Evolutionary conservation across 2,329 filamentous ascomycete genomes (phyloP).

Genomic region (Colletotrichum sp.): DNA sequence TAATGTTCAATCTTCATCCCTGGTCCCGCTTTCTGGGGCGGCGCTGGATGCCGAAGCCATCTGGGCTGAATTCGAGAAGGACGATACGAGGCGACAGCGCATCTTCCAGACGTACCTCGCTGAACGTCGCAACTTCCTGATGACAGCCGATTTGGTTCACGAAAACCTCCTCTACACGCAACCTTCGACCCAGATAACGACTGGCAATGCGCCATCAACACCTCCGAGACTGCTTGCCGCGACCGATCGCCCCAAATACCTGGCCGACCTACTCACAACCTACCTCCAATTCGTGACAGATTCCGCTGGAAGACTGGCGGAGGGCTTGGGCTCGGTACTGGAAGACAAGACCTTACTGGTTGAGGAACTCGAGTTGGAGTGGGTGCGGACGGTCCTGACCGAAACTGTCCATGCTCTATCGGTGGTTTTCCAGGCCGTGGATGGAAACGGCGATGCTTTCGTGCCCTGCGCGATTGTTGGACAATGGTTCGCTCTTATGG

Average conservation of each 20-base stretch:
- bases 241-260: slow-evolving; percentile 30
- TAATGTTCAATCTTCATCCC: slow-evolving; percentile 61
- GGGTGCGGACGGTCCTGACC: slow-evolving; percentile 67
- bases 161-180: slow-evolving; percentile 52
- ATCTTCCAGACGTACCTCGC: slow-evolving; percentile 74
- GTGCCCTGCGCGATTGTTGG: slow-evolving; percentile 63
- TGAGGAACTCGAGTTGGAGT: slow-evolving; percentile 62
- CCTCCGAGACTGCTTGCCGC: not conserved
- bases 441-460: slow-evolving; percentile 59
- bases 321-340: slow-evolving; percentile 55
- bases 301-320: slow-evolving; percentile 54
- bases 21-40: slow-evolving; percentile 59
- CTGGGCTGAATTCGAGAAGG: slow-evolving; percentile 64
- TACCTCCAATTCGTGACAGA: slow-evolving; percentile 53
- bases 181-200: slow-evolving; percentile 21
- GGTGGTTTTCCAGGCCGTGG: slow-evolving; percentile 73
- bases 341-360: slow-evolving; percentile 53
- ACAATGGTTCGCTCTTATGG: slow-evolving; percentile 79
- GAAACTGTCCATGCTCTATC: slow-evolving; percentile 79
- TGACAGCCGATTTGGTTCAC: slow-evolving; percentile 62
- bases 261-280: slow-evolving; percentile 50
- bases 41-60: slow-evolving; percentile 60
- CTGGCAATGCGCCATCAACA: not conserved
- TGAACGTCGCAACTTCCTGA: slow-evolving; percentile 73
- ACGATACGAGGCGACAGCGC: slow-evolving; percentile 67